Evolutionary conservation across 228 moss, liverwort and hornwort species (phyloP).

Genomic region (Sphagnum fallax): DNA sequence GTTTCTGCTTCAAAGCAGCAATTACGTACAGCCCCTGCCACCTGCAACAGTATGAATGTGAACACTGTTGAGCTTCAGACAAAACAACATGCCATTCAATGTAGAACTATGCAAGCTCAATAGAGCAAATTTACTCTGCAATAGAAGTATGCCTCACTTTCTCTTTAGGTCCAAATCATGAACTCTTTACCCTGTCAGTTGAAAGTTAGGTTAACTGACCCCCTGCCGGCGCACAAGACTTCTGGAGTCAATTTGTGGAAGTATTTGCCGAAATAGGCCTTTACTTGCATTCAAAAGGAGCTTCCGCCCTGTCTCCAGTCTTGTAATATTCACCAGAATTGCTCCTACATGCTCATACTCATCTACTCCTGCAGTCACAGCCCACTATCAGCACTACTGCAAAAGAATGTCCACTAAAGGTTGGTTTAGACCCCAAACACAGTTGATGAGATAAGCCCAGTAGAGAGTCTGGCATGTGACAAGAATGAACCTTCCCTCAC

Average conservation of each 20-base stretch:
- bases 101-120: too few relatives aligned
- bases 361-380: conserved; percentile 26
- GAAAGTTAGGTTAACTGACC: conserved; percentile 4
- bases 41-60: conserved; percentile 10
- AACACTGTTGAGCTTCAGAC: neutral
- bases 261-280: conserved; percentile 58
- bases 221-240: conserved; percentile 81
- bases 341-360: conserved; percentile 77
- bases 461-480: too few relatives aligned
- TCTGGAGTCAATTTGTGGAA: conserved; percentile 91
- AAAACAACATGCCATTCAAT: neutral
- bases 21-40: conserved; percentile 83
- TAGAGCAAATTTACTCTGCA: too few relatives aligned
- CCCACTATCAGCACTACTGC: neutral
- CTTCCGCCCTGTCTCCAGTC: conserved; percentile 58
- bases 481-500: too few relatives aligned
- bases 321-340: conserved; percentile 82
- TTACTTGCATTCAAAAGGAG: conserved; percentile 60
- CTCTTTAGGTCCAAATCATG: too few relatives aligned
- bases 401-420: neutral
- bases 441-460: too few relatives aligned
- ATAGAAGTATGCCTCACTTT: too few relatives aligned
- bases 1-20: conserved; percentile 93
- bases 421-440: neutral
- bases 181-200: too few relatives aligned